phyloP scores from a whole-genome alignment of 1,284 basidiomycete genomes.

The Schizopora paradoxa region DNA sequence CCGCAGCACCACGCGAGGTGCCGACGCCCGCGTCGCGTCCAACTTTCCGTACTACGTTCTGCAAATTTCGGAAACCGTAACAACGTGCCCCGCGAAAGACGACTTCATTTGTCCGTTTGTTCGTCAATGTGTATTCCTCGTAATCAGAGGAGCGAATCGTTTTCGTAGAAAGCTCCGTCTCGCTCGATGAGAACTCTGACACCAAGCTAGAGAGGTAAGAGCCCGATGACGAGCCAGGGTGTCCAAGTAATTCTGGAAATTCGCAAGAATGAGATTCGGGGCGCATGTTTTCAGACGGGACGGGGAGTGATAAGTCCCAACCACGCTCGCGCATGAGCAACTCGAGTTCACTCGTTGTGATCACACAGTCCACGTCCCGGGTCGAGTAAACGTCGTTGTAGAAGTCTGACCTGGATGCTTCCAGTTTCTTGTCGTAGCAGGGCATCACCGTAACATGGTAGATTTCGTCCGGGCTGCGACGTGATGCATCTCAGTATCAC shows the following conservation, averaged over 20 bases:
- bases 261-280: not conserved
- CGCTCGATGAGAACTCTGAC: conserved; percentile 39
- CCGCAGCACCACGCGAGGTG: conserved; percentile 62
- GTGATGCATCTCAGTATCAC: not conserved
- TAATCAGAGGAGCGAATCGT: conserved; percentile 62
- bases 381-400: conserved; percentile 75
- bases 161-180: conserved; percentile 49
- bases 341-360: conserved; percentile 95
- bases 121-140: conserved; percentile 56
- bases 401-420: conserved; percentile 91
- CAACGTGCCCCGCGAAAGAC: conserved; percentile 93
- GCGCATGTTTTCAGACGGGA: conserved; percentile 43
- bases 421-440: conserved; percentile 99
- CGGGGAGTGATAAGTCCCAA: conserved; percentile 66
- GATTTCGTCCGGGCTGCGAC: conserved; percentile 66
- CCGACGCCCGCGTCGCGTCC: conserved; percentile 80
- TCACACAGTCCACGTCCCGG: conserved; percentile 94
- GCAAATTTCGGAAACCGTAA: conserved; percentile 96
- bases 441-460: conserved; percentile 99
- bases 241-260: conserved; percentile 71
- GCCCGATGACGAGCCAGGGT: conserved; percentile 87
- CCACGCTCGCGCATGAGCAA: conserved; percentile 78
- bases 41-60: conserved; percentile 94
- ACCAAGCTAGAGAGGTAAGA: conserved; percentile 81
- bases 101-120: conserved; percentile 44